Base-by-base conservation (phyloP, 768 basidiomycete species). In the Leucogyrophana mollusca region DNA sequence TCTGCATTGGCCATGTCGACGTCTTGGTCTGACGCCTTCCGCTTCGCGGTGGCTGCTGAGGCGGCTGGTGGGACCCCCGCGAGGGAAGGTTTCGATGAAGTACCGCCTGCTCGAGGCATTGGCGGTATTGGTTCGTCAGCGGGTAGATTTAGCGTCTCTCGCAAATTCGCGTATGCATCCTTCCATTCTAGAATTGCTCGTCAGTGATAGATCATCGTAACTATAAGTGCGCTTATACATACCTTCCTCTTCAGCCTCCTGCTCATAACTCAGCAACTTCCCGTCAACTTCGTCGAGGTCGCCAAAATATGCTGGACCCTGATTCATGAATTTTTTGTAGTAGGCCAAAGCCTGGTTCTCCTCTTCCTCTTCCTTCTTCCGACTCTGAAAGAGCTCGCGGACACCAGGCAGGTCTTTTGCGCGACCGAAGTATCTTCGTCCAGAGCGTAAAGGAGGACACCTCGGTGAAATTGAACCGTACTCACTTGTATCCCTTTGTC, bases 351-450 rank as follows among this genome's bases (percentile, higher is more conserved):
- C 79, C 51, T 81, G 80, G 52, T 83, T 90, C 66, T 96, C 93
- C 62, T 96, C 94, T 25, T 90, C 87, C 37, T 90, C 90, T 41
- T 94, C 90, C 56, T 83, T 79, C 67, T 92, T 88, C 36, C 85
- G 80, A 63, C 85, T 83, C 61, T 87, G 74, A 60, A 97, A 98
- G n/a, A 99, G 78, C 65, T 98, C 95, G 47, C 86, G 85, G 9
- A 97, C 92, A 32, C 95, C 94, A 0, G 95, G 95, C 2, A 99
- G 73, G 45, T 98, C 95, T 64, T 92, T 95, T 3, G 95, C 93
- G 22, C 94, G 86, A 46, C 94, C 95, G 64, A 99, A 98, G 67
- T 97, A 98, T 62, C 94, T 95, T 32, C 27, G 40, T 8, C 35
- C 30, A 9, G 17, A 35, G 18, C 18, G 32, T 20, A 9, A 11